A percentile compares a stretch with the other conserved stretches of the same genome.
Evolutionary conservation across 2,329 filamentous ascomycete genomes (phyloP).

Genomic region (Ophiostoma tasmaniense): DNA sequence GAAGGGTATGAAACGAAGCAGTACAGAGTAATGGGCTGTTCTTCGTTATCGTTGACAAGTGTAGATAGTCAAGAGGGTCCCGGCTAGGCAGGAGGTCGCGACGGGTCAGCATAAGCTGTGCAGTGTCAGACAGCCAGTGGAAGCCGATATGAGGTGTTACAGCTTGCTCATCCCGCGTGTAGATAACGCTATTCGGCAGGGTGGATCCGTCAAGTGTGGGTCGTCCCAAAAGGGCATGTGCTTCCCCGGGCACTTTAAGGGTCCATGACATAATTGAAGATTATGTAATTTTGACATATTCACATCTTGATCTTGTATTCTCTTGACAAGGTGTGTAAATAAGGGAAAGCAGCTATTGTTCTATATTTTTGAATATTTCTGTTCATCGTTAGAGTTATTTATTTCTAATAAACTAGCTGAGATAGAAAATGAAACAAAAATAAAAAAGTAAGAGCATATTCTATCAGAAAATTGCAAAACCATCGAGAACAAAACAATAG

Average conservation of each 20-base stretch:
- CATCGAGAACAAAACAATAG: too few relatives aligned
- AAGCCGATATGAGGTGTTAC: not conserved
- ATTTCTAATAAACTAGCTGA: too few relatives aligned
- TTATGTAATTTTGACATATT: not conserved
- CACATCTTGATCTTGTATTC: not conserved
- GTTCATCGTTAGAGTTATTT: too few relatives aligned
- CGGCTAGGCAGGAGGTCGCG: not conserved
- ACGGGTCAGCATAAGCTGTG: not conserved
- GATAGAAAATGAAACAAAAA: too few relatives aligned
- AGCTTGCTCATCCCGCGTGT: not conserved
- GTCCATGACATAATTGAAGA: not conserved
- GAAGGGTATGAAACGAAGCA: not conserved
- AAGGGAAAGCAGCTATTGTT: too few relatives aligned
- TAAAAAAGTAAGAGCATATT: too few relatives aligned
- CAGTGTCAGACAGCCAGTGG: not conserved
- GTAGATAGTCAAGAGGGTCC: not conserved
- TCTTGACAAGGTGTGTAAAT: too few relatives aligned
- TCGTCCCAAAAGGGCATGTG: not conserved
- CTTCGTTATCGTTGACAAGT: not conserved
- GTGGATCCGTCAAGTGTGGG: not conserved
- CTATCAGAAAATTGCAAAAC: too few relatives aligned
- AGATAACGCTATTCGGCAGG: conserved; percentile 9
- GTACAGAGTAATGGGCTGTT: not conserved
- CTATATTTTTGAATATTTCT: too few relatives aligned
- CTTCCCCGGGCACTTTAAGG: not conserved